Conservation (phyloP, 2,329 filamentous ascomycete genomes). For the Fusarium nurragi region DNA sequence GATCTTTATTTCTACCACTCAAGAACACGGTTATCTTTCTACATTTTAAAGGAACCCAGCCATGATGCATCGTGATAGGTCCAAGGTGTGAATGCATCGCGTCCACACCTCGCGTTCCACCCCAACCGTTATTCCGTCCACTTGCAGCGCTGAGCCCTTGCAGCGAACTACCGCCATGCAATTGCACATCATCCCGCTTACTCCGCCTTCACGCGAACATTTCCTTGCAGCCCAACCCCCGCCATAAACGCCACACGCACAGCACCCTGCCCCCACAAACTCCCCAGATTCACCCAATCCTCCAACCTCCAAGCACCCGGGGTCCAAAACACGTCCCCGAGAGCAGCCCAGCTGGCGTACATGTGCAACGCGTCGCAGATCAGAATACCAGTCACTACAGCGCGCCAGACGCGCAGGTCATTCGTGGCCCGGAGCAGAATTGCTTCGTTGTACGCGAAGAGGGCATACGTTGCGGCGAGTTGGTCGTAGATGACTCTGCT, state of each 20-base stretch:
- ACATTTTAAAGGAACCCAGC: too few relatives aligned
- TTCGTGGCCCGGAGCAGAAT: conserved; percentile 18
- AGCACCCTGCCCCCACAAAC: conserved; percentile 25
- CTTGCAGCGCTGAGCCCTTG: too few relatives aligned
- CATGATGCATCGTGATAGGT: too few relatives aligned
- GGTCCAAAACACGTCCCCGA: conserved; percentile 26
- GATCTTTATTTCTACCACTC: not conserved
- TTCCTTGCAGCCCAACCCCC: conserved; percentile 9
- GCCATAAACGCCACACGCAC: conserved; percentile 28
- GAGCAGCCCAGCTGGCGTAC: conserved; percentile 20
- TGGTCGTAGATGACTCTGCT: conserved; percentile 33
- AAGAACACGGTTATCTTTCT: too few relatives aligned
- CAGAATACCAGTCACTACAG: conserved; percentile 10
- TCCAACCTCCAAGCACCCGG: conserved; percentile 20
- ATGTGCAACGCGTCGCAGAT: conserved; percentile 30
- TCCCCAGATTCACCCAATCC: conserved; percentile 35
- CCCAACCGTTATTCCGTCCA: too few relatives aligned
- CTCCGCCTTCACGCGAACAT: not conserved
- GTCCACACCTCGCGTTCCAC: not conserved
- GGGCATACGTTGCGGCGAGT: conserved; percentile 25
- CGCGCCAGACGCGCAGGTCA: conserved; percentile 24
- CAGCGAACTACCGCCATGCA: not conserved
- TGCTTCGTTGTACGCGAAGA: conserved; percentile 36
- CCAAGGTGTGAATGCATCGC: too few relatives aligned
- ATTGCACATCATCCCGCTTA: not conserved